Evolutionary conservation across 2,329 filamentous ascomycete genomes (phyloP), one percentile per base, ranked within the genome.

Genomic region (Nannizziopsis arthrosporioides): DNA sequence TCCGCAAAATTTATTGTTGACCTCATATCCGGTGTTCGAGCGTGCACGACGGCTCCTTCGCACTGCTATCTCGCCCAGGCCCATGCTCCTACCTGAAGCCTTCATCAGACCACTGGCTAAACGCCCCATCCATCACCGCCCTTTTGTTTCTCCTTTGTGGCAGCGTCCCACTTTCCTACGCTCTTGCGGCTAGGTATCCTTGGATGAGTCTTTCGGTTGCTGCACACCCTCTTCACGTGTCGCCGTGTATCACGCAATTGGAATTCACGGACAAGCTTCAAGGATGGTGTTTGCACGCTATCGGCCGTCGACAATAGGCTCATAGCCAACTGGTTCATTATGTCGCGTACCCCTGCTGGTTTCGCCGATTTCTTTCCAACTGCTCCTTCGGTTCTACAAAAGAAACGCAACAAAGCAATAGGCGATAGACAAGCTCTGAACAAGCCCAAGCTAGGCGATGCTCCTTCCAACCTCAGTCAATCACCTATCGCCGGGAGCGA

Each of bases 361-460:
- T 89, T 88, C 75, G 84, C 83, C 70, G 81, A 88, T 71, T 92
- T 87, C 76, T 89, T 88, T 68, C 84, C 84, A 58, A 80, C 82
- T 64, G 85, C 84, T 62, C 84, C 85, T 57, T 77, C 78, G 59
- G 80, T 78, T 55, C 66, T 75, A 48, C 68, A 70, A 55, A 64
- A 69, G 57, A 71, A 70, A 66, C 68, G 68, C 62, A 63, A 62
- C 54, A 67, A 66, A 57, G 57, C 62, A 46, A 73, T 75, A 55
- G 74, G 73, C 63, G 77, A 81, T 64, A 73, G 78, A 63, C 76
- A 79, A 62, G 80, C 74, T 65, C 72, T 75, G 22, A 27, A 7
- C 47, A 71, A 78, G 70, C 65, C 56, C n/a, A 59, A 57, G 46
- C 41, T 47, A 22, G 56, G 59, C 49, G 54, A 53, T 36, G 58